Evolutionary conservation across 179 eudicot genomes (phyloP), one percentile per base, ranked within the genome.

Genomic region (Silene noctiflora): DNA sequence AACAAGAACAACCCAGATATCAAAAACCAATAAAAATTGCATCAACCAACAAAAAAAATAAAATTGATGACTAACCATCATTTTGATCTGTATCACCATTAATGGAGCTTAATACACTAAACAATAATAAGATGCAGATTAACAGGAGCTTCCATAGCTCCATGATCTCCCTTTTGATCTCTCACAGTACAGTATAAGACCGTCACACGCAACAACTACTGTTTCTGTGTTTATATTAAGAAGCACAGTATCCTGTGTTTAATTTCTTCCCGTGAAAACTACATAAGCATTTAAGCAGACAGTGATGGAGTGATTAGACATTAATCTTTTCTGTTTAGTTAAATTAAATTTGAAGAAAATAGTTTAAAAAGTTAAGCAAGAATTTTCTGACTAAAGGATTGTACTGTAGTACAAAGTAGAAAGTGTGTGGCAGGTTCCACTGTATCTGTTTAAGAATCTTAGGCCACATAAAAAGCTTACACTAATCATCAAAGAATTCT

Each of bases 11-110:
- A 10, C 68, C 68, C 68, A 64, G 16, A 24, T 64, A 13, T 14
- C 39, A 64, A 14, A 64, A 64, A 27, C 39, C 17, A 64, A 1
- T 27, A 24, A 64, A 24, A 64, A 64, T 13, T 10, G 17, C 16
- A 27, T 24, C 31, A 25, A 63, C 58, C 10, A 17, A 65, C 44
- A 51, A 20, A 20, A 64, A 48, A 51, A 21, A 13, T n/a, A n/a
- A n/a, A 24, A 63, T 51, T 17, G 67, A 1, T 25, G 5, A 64
- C 86, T 73, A 29, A 93, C 98, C 91, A 76, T 92, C 96, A 8
- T 79, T 39, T 78, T 79, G 87, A 91, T 92, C 88, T 86, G 97
- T 92, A 29, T 76, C 91, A 39, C 83, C 96, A 84, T 81, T 85
- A 78, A 85, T 71, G 80, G 59, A 83, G 84, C 73, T 58, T 56